Percentiles rank a stretch among this genome's conserved stretches.
Conservation (phyloP, 371 early-diverging fungal genomes). For the Funneliformis caledonium region DNA sequence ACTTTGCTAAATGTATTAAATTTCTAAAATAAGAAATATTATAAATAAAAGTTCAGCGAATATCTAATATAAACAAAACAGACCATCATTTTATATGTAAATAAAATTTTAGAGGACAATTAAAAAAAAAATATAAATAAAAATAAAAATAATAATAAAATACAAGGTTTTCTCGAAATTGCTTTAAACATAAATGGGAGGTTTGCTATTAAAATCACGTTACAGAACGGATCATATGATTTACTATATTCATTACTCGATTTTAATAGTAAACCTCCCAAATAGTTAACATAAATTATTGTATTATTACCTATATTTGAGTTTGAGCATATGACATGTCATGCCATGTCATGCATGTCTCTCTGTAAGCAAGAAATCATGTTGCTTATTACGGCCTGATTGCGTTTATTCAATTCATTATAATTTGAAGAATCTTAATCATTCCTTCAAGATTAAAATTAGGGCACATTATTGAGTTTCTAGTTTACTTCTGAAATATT, state of each 20-base stretch:
- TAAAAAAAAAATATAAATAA: too few species aligned
- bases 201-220: too few species aligned
- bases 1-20: neutral
- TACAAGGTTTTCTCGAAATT: too few species aligned
- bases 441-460: slow-evolving; percentile 15
- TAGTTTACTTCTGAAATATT: slow-evolving; percentile 19
- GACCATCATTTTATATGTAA: neutral
- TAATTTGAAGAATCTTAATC: slow-evolving; percentile 10
- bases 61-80: too few species aligned
- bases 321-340: neutral
- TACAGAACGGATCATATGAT: too few species aligned
- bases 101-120: neutral
- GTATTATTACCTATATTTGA: slow-evolving; percentile 8
- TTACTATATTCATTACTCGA: too few species aligned
- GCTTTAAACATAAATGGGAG: too few species aligned
- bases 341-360: too few species aligned
- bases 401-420: neutral
- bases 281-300: too few species aligned
- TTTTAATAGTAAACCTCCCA: too few species aligned
- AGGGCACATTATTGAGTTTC: slow-evolving; percentile 33
- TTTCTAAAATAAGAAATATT: slow-evolving; percentile 1
- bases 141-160: too few species aligned
- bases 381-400: neutral
- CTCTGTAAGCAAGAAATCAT: neutral
- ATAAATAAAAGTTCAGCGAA: too few species aligned